Evolutionary conservation across 1,284 basidiomycete species (phyloP).

Genomic region (Pseudozyma sp.): DNA sequence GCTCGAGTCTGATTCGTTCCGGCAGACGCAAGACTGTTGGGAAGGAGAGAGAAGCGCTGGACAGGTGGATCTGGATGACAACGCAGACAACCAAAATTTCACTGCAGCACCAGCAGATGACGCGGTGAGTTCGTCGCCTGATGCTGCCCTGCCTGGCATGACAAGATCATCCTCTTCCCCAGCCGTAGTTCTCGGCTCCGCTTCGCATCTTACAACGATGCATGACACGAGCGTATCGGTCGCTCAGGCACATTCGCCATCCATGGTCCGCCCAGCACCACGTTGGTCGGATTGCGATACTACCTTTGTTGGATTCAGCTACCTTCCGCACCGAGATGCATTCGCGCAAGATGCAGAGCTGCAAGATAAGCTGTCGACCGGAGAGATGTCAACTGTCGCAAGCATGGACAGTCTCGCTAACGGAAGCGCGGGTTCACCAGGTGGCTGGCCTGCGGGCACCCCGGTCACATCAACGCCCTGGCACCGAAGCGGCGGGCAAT

Average conservation of each 20-base stretch:
- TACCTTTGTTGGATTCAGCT: constrained; percentile 59
- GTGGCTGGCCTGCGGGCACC: constrained; percentile 27
- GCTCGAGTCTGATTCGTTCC: constrained; percentile 21
- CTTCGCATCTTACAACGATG: constrained; percentile 8
- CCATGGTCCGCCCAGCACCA: constrained; percentile 20
- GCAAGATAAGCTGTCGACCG: constrained; percentile 9
- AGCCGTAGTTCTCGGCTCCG: constrained; percentile 26
- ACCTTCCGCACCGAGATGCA: constrained; percentile 47
- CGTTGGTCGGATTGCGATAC: constrained; percentile 58
- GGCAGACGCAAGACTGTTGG: constrained; percentile 26
- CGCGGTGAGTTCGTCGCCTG: background rate
- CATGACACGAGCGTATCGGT: constrained; percentile 12
- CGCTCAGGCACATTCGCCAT: constrained; percentile 15
- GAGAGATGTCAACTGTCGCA: constrained; percentile 40
- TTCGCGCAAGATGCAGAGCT: constrained; percentile 13
- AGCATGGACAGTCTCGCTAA: constrained; percentile 30
- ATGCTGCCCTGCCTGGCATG: constrained; percentile 11
- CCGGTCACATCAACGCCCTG: constrained; percentile 57
- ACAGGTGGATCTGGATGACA: background rate
- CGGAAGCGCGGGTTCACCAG: constrained; percentile 8
- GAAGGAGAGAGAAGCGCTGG: constrained; percentile 7
- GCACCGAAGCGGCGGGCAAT: constrained; percentile 13
- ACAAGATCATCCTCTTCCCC: constrained; percentile 38
- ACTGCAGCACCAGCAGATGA: background rate
- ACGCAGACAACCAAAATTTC: background rate